These are phyloP conservation scores for Xylariaceae sp. DNA, from an alignment of 2,329 filamentous ascomycete species.

Conservation along the genomic window DNA sequence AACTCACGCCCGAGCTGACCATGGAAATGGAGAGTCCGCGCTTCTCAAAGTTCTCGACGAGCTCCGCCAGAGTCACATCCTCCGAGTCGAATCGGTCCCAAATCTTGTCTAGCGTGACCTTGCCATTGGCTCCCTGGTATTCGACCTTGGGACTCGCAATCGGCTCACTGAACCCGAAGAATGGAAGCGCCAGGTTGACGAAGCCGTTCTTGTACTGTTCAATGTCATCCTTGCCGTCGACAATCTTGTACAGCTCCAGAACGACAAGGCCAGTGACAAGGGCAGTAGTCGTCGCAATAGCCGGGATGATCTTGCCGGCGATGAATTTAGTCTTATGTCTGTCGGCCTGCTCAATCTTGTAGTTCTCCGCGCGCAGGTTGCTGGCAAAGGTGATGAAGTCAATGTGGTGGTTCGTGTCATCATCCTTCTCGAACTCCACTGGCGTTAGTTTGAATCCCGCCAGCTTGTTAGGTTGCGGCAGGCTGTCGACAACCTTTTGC, in stretches of 20 bases:
- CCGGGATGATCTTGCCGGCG: constrained; percentile 97
- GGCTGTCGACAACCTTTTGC: constrained; percentile 60
- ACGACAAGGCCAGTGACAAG: constrained; percentile 90
- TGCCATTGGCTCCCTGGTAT: constrained; percentile 73
- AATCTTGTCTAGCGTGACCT: constrained; percentile 85
- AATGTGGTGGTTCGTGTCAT: constrained; percentile 96
- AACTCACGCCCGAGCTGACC: constrained; percentile 94
- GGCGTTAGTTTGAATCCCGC: constrained; percentile 84
- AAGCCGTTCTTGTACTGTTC: constrained; percentile 99
- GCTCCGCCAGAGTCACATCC: constrained; percentile 77
- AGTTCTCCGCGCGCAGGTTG: constrained; percentile 95
- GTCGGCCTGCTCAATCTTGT: constrained; percentile 90
- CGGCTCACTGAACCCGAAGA: constrained; percentile 97
- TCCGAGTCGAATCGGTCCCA: constrained; percentile 96
- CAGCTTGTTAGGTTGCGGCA: constrained; percentile 74
- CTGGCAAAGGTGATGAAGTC: constrained; percentile 98
- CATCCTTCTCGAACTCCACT: constrained; percentile 98
- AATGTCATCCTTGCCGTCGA: constrained; percentile 93
- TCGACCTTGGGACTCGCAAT: constrained; percentile 89
- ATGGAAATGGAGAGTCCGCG: constrained; percentile 80
- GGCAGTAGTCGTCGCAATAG: constrained; percentile 94
- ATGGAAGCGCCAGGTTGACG: constrained; percentile 89
- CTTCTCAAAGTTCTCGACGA: constrained; percentile 74
- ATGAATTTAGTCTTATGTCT: constrained; percentile 99
- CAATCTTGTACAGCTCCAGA: constrained; percentile 90